Percentiles rank a stretch among this genome's conserved stretches.
These are phyloP conservation scores for Leishmania tarentolae DNA, from an alignment of 208 protist species.

Conservation along the genomic window DNA sequence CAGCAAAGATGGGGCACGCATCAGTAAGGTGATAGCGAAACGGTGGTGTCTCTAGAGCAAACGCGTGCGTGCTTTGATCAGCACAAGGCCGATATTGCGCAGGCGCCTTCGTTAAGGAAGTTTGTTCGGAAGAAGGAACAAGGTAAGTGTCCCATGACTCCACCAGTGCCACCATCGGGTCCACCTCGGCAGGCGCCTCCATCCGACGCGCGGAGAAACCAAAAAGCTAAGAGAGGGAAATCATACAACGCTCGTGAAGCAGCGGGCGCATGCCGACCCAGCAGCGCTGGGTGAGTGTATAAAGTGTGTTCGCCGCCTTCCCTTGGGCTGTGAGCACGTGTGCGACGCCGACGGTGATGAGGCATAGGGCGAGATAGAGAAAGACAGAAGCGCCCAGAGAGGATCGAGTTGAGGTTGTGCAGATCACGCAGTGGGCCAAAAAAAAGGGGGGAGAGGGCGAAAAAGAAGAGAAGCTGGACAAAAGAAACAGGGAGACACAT, in stretches of 20 bases:
- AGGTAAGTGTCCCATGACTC: constrained; percentile 42
- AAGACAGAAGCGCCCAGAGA: not conserved
- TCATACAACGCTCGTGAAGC: not conserved
- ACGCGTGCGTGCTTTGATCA: too few relatives aligned
- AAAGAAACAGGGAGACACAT: not conserved
- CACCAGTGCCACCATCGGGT: constrained; percentile 36
- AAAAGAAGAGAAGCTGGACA: not conserved
- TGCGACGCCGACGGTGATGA: not conserved
- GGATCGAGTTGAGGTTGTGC: not conserved
- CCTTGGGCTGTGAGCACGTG: not conserved
- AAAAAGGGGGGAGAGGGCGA: not conserved
- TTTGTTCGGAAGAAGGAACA: not conserved
- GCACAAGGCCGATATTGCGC: not conserved
- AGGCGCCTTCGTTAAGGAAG: not conserved
- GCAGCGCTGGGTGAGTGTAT: not conserved
- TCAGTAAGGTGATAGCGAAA: constrained; percentile 28
- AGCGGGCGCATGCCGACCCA: not conserved
- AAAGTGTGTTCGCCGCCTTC: not conserved
- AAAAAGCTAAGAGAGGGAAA: not conserved
- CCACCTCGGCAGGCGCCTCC: constrained; percentile 12
- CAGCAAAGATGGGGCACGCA: not conserved
- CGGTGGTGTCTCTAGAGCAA: not conserved
- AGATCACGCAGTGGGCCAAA: not conserved
- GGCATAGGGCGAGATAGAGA: not conserved
- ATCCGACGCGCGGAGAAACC: not conserved